Evolutionary conservation across 768 basidiomycete genomes (phyloP), one percentile per base, ranked within the genome.

Genomic region (Pleurotus djamor): DNA sequence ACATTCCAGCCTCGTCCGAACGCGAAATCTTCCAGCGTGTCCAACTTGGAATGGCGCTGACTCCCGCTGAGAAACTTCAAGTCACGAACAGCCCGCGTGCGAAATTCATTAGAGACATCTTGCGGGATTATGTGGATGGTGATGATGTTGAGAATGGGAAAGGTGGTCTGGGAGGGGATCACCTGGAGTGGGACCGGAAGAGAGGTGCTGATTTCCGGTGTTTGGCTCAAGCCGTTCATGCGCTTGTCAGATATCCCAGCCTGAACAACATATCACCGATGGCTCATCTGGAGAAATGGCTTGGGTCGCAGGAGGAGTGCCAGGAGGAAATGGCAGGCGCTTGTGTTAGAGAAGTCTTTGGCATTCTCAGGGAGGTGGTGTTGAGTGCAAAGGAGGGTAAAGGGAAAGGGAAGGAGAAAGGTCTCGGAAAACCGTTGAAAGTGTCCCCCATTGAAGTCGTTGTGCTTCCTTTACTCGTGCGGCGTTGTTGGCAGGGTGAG

Each of bases 11-110:
- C 5, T 78, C 83, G 52, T 80, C 83, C 65, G 90, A 89, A 63
- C 79, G 87, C 33, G 88, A 88, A 65, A 84, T 88, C 28, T 91
- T 88, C 62, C 78, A 83, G 74, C 76, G 82, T 47, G 82, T 83
- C 36, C 82, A 83, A 64, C 63, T 81, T 16, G 82, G 83, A 5
- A 76, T 83, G 37, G 72, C 81, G 3, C 75, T 83, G 49, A 72
- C 78, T 14, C 79, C 81, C 3, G 77, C 79, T 64, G 82, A 80
- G 82, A 12, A 16, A 74, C 54, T 92, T 9, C 86, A 89, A 66
- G 89, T 89, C 0, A 74, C 84, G 59, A 81, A 75, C 56, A 82
- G 84, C 0, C 78, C 83, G 0, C 82, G 85, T 60, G 76, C 86
- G 1, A 60, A 67, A 0, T 85, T 91, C 65, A 76, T 89, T 54